These are phyloP conservation scores for Oxytropis ochrocephala DNA, from an alignment of 306 rosid species.

Conservation along the genomic window DNA sequence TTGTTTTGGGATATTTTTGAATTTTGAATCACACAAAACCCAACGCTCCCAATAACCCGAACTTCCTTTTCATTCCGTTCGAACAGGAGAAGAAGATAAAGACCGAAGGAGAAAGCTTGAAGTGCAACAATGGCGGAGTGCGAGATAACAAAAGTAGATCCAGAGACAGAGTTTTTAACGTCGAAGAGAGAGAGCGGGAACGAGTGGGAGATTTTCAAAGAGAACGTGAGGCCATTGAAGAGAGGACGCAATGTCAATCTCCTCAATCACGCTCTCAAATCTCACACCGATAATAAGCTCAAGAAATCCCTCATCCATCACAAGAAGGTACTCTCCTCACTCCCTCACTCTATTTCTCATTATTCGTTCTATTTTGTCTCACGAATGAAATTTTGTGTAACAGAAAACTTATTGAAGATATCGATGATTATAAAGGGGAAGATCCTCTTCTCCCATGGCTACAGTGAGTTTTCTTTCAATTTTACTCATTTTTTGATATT, in stretches of 20 bases:
- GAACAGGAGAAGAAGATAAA: not conserved
- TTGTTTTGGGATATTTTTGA: not conserved
- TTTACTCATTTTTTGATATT: too few relatives aligned
- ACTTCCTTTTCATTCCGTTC: not conserved
- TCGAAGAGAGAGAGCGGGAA: conserved; percentile 57
- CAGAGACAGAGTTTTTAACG: conserved; percentile 71
- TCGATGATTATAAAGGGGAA: conserved; percentile 68
- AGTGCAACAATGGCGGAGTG: conserved; percentile 22
- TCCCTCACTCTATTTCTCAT: not conserved
- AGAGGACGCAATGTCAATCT: conserved; percentile 75
- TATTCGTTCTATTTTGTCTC: not conserved
- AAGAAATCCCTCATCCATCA: conserved; percentile 48
- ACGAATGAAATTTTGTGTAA: not conserved
- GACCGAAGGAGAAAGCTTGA: not conserved
- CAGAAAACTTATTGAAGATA: conserved; percentile 63
- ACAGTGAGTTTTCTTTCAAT: conserved; percentile 40
- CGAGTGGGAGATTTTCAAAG: conserved; percentile 92
- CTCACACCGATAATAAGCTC: conserved; percentile 48
- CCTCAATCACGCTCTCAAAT: conserved; percentile 62
- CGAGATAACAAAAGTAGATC: conserved; percentile 35
- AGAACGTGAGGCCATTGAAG: conserved; percentile 87
- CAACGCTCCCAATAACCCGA: not conserved
- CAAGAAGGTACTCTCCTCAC: conserved; percentile 42
- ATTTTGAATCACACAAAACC: conserved; percentile 7
- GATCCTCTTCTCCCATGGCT: conserved; percentile 95